Conservation (phyloP, 768 basidiomycete species). For the Chalciporus pseudorubinellus region DNA sequence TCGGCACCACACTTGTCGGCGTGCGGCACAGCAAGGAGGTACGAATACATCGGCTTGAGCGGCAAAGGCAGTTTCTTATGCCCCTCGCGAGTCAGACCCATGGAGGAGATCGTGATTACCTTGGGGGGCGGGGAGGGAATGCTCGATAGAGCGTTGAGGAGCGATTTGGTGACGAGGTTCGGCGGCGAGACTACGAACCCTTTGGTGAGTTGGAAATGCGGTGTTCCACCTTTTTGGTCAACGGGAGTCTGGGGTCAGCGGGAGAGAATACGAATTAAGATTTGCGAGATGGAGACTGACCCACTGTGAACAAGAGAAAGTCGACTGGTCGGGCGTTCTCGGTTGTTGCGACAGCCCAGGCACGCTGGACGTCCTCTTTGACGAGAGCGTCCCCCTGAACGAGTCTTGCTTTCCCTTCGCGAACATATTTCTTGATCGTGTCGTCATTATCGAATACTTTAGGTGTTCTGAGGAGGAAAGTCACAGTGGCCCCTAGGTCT, state of each 20-base stretch:
- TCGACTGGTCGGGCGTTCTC: constrained; percentile 41
- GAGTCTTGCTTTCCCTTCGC: constrained; percentile 50
- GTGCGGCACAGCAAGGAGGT: constrained; percentile 46
- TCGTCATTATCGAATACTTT: constrained; percentile 53
- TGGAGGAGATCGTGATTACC: constrained; percentile 53
- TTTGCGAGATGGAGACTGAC: constrained; percentile 33
- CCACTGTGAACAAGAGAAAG: constrained; percentile 59
- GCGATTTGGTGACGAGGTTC: constrained; percentile 56
- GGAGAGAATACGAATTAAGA: too few species aligned
- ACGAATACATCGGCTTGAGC: constrained; percentile 49
- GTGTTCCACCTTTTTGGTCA: constrained; percentile 21
- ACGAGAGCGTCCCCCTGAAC: constrained; percentile 61
- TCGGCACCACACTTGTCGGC: constrained; percentile 64
- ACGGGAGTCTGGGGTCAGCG: not conserved
- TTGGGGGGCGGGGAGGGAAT: constrained; percentile 47
- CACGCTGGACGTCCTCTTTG: constrained; percentile 47
- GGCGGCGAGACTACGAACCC: constrained; percentile 49
- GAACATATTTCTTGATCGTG: constrained; percentile 49
- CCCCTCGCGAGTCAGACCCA: constrained; percentile 47
- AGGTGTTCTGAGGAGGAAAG: constrained; percentile 57
- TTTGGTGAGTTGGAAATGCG: constrained; percentile 44
- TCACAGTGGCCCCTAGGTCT: constrained; percentile 60
- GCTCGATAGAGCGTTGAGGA: constrained; percentile 56
- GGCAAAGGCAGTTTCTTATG: constrained; percentile 45
- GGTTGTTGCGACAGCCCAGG: constrained; percentile 44